A percentile compares a stretch with the other conserved stretches of the same genome.
These are phyloP conservation scores for Diophrys appendiculata DNA, from an alignment of 73 alveolate species.

Conservation along the genomic window DNA sequence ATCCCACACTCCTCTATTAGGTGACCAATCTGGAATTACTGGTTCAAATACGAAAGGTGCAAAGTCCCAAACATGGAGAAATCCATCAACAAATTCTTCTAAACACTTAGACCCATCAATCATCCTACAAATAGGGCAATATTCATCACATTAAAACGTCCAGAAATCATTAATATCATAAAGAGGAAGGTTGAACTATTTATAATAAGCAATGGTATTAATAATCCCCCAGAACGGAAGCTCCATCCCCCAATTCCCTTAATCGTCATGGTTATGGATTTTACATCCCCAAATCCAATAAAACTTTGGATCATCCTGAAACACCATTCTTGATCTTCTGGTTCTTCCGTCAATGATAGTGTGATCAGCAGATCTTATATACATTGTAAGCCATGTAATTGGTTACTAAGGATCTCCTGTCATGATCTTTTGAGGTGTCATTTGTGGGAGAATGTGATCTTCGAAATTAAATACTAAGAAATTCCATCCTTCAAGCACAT, in stretches of 20 bases:
- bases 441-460: no score
- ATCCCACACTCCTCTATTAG: no score
- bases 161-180: constrained; percentile 6
- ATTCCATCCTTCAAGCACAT: constrained; percentile 18
- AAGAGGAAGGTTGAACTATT: not conserved
- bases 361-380: not conserved
- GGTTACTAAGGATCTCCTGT: constrained; percentile 1
- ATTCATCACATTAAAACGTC: constrained; percentile 19
- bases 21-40: no score
- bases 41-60: constrained; percentile 28
- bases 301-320: constrained; percentile 13
- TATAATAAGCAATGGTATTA: not conserved
- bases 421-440: no score
- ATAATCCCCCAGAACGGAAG: not conserved
- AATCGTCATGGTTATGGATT: not conserved
- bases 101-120: constrained; percentile 20
- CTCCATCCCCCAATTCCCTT: not conserved
- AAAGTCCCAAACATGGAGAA: constrained; percentile 25
- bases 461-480: constrained; percentile 20
- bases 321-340: constrained; percentile 9
- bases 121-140: constrained; percentile 20
- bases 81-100: constrained; percentile 19
- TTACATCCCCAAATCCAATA: constrained; percentile 7
- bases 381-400: constrained; percentile 9
- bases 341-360: not conserved